phyloP scores from a whole-genome alignment of 257 asterid species.

The Scutellaria barbata region DNA sequence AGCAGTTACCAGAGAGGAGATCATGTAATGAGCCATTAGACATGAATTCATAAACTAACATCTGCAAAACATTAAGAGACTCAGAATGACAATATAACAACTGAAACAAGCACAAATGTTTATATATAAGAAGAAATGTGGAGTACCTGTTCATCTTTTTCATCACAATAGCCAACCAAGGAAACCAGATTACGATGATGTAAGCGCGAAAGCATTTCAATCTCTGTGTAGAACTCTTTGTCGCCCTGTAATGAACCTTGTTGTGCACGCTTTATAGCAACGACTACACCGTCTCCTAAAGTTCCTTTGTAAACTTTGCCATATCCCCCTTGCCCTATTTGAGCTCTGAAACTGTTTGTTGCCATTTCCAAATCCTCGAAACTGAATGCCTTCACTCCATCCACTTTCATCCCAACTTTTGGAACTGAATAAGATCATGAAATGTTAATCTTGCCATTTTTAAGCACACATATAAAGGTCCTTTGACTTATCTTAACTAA shows the following conservation, averaged over 20 bases:
- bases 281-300: constrained; percentile 45
- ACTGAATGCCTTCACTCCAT: constrained; percentile 58
- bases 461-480: not conserved
- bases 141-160: constrained; percentile 78
- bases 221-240: constrained; percentile 66
- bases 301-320: constrained; percentile 66
- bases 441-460: not conserved
- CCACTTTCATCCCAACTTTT: constrained; percentile 52
- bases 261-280: constrained; percentile 65
- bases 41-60: constrained; percentile 89
- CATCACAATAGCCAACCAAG: constrained; percentile 73
- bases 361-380: constrained; percentile 52
- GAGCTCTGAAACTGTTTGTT: constrained; percentile 47
- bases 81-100: not conserved
- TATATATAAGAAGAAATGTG: not conserved
- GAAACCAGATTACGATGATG: constrained; percentile 71
- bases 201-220: constrained; percentile 62
- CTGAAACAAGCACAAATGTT: not conserved
- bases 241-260: constrained; percentile 66
- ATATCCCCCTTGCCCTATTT: constrained; percentile 70
- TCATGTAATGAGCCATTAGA: constrained; percentile 82
- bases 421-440: constrained; percentile 37
- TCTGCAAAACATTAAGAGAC: constrained; percentile 51
- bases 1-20: constrained; percentile 67
- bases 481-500: not conserved